Evolutionary conservation across 148 eudicot genomes (phyloP).

Genomic region (Nepenthes mirabilis): DNA sequence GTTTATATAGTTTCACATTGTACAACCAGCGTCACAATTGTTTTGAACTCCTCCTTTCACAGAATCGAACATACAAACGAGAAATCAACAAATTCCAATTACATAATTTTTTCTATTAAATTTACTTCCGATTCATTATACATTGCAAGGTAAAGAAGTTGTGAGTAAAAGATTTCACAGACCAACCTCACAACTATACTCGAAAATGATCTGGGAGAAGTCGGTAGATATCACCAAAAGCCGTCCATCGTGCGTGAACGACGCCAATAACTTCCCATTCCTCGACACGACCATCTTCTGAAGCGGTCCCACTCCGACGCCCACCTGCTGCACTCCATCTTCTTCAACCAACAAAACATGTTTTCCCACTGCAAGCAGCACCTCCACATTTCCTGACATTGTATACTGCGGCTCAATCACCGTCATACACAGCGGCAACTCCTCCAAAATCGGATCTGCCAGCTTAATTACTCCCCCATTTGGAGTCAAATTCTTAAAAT

Average conservation of each 20-base stretch:
- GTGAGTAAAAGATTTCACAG: neutral
- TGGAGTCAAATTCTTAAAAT: conserved; percentile 35
- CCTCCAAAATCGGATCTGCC: conserved; percentile 66
- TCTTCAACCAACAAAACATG: conserved; percentile 77
- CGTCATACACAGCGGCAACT: conserved; percentile 62
- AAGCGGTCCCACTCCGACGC: conserved; percentile 66
- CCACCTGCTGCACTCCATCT: conserved; percentile 71
- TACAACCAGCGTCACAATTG: too few relatives aligned
- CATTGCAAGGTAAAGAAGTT: neutral
- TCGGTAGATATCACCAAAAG: conserved; percentile 73
- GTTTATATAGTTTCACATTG: too few relatives aligned
- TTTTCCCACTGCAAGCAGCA: conserved; percentile 66
- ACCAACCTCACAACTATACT: conserved; percentile 81
- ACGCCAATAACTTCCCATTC: conserved; percentile 75
- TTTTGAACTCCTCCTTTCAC: too few relatives aligned
- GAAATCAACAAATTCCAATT: too few relatives aligned
- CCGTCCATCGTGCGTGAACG: conserved; percentile 88
- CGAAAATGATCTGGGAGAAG: conserved; percentile 60
- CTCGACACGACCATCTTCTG: conserved; percentile 83
- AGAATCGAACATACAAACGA: too few relatives aligned
- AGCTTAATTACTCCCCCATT: conserved; percentile 30
- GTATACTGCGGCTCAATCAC: conserved; percentile 94
- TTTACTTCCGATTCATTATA: neutral
- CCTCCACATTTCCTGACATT: conserved; percentile 91
- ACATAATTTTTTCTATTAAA: too few relatives aligned